phyloP scores from a whole-genome alignment of 306 rosid genomes.

The Hippophae tibetana region DNA sequence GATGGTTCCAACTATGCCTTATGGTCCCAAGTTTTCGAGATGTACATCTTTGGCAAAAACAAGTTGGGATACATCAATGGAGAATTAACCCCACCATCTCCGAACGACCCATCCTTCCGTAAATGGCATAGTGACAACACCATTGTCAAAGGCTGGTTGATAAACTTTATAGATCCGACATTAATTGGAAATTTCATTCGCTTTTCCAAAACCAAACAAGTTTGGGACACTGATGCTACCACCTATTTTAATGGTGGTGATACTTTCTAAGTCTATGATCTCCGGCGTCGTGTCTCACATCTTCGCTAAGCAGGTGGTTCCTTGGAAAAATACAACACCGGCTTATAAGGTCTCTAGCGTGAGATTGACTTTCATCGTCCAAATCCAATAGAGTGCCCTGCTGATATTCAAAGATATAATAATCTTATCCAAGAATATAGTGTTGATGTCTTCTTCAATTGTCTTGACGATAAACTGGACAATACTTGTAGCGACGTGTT shows the following conservation, averaged over 20 bases:
- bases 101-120: too few relatives aligned
- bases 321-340: background rate
- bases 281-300: background rate
- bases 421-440: background rate
- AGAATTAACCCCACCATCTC: background rate
- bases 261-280: background rate
- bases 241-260: conserved; percentile 5
- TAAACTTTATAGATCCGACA: too few relatives aligned
- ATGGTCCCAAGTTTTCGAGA: too few relatives aligned
- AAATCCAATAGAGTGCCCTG: conserved; percentile 4
- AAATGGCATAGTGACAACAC: too few relatives aligned
- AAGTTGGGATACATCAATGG: conserved; percentile 8
- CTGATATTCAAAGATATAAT: background rate
- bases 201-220: background rate
- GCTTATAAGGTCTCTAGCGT: background rate
- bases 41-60: too few relatives aligned
- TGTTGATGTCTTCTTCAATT: background rate
- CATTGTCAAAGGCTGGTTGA: too few relatives aligned
- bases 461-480: background rate
- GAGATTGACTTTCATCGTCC: conserved; percentile 7
- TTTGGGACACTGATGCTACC: conserved; percentile 2
- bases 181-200: background rate
- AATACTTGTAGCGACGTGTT: background rate
- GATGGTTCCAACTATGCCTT: too few relatives aligned
- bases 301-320: background rate